These are phyloP conservation scores for Fusarium abutilonis DNA, from an alignment of 2,329 filamentous ascomycete genomes.

Conservation along the genomic window DNA sequence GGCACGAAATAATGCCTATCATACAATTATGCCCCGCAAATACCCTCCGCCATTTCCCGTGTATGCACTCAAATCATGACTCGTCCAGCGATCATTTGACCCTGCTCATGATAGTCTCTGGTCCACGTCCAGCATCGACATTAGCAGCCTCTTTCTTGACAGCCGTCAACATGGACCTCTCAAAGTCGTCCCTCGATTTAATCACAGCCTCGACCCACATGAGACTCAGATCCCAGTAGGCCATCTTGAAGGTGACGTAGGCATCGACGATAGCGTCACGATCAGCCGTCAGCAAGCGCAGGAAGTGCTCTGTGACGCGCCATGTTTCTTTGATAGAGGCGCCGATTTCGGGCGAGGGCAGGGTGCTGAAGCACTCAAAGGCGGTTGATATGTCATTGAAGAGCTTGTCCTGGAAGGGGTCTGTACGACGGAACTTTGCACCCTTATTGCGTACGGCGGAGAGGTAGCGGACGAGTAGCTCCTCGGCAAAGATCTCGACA, in stretches of 20 bases:
- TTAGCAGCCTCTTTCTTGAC: constrained; percentile 91
- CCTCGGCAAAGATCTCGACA: constrained; percentile 91
- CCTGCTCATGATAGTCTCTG: constrained; percentile 94
- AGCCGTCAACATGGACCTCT: constrained; percentile 85
- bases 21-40: constrained; percentile 26
- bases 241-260: constrained; percentile 83
- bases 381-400: constrained; percentile 91
- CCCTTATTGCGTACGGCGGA: constrained; percentile 86
- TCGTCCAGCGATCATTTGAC: constrained; percentile 68
- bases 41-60: constrained; percentile 9
- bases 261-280: constrained; percentile 76
- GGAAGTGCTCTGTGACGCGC: constrained; percentile 87
- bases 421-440: constrained; percentile 84
- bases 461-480: constrained; percentile 88
- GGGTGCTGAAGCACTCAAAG: constrained; percentile 85
- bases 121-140: constrained; percentile 79
- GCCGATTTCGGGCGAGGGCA: constrained; percentile 75
- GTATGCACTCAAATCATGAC: constrained; percentile 7
- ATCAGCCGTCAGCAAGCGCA: constrained; percentile 81
- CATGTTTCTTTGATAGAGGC: constrained; percentile 87
- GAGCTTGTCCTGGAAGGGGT: constrained; percentile 92
- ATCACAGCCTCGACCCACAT: constrained; percentile 95
- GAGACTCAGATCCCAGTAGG: constrained; percentile 94
- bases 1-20: constrained; percentile 32
- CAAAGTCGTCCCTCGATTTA: constrained; percentile 89